A percentile compares a stretch with the other conserved stretches of the same genome.
These are phyloP conservation scores for Nicotiana sylvestris DNA, from an alignment of 257 asterid species.

Conservation along the genomic window DNA sequence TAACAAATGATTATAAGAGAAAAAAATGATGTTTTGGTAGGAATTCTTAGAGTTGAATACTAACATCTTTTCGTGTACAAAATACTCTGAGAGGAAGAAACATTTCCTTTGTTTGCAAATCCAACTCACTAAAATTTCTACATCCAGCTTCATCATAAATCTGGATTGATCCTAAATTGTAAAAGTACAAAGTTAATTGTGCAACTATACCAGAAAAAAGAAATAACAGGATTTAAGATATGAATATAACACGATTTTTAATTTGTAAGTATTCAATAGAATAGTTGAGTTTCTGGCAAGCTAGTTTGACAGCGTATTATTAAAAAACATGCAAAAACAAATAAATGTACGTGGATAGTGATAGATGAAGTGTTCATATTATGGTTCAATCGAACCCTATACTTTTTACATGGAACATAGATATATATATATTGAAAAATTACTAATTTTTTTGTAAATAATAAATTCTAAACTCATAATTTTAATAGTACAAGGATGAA, in stretches of 20 bases:
- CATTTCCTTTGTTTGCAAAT: conserved; percentile 45
- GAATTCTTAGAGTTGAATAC: not conserved
- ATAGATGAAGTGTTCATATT: too few species aligned
- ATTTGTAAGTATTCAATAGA: not conserved
- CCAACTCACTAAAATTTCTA: conserved; percentile 20
- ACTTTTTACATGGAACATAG: too few species aligned
- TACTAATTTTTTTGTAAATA: too few species aligned
- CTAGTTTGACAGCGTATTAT: not conserved
- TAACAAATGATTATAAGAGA: too few species aligned
- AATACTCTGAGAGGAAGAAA: conserved; percentile 77
- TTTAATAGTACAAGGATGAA: too few species aligned
- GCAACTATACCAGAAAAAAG: not conserved
- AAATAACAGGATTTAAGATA: not conserved
- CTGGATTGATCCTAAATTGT: conserved; percentile 37
- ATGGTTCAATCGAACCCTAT: too few species aligned
- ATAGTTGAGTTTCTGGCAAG: conserved; percentile 4
- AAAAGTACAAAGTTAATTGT: not conserved
- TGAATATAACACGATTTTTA: too few species aligned
- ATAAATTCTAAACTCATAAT: too few species aligned
- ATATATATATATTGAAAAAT: too few species aligned
- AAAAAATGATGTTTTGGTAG: too few species aligned
- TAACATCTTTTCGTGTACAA: conserved; percentile 66
- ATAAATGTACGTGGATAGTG: too few species aligned
- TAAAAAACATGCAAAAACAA: not conserved
- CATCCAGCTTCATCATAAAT: conserved; percentile 31